A percentile compares a stretch with the other conserved stretches of the same genome.
Conservation (phyloP, 371 early-diverging fungal species). For the Mucor irregularis region DNA sequence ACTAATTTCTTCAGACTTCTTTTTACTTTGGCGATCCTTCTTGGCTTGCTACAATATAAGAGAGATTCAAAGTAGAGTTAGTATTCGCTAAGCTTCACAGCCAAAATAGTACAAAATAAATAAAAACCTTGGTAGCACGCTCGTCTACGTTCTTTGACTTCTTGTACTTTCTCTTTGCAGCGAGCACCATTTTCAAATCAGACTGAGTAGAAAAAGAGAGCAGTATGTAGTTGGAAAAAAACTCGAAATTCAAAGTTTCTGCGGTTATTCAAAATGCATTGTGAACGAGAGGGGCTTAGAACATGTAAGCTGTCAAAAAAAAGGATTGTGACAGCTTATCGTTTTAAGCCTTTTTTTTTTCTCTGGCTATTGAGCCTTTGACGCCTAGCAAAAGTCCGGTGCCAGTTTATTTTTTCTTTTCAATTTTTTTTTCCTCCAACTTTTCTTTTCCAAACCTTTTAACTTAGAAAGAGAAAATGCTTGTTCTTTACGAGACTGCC, state of each 20-base stretch:
- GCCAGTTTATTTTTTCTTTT: not conserved
- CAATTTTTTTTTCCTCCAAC: constrained; percentile 10
- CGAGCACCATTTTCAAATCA: constrained; percentile 20
- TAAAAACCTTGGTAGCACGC: constrained; percentile 10
- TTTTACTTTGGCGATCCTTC: constrained; percentile 13
- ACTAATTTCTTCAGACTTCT: not conserved
- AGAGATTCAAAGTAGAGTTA: too few species aligned
- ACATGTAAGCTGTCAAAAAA: constrained; percentile 7
- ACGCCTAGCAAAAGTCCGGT: not conserved
- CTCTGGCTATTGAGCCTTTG: not conserved
- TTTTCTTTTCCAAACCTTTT: constrained; percentile 14
- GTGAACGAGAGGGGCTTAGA: constrained; percentile 10
- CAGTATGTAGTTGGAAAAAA: constrained; percentile 7
- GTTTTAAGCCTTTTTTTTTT: constrained; percentile 3
- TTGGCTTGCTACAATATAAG: constrained; percentile 16
- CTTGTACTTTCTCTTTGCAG: constrained; percentile 27
- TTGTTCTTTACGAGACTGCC: constrained; percentile 85
- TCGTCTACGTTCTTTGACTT: constrained; percentile 4
- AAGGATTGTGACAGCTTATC: constrained; percentile 5
- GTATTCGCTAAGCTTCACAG: too few species aligned
- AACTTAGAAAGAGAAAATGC: constrained; percentile 53
- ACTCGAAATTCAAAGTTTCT: not conserved
- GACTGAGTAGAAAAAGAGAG: not conserved
- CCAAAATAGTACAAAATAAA: too few species aligned
- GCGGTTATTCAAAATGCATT: not conserved